Base-by-base conservation (phyloP, 805 yeast species). In the Hanseniaspora hatyaiensis region DNA sequence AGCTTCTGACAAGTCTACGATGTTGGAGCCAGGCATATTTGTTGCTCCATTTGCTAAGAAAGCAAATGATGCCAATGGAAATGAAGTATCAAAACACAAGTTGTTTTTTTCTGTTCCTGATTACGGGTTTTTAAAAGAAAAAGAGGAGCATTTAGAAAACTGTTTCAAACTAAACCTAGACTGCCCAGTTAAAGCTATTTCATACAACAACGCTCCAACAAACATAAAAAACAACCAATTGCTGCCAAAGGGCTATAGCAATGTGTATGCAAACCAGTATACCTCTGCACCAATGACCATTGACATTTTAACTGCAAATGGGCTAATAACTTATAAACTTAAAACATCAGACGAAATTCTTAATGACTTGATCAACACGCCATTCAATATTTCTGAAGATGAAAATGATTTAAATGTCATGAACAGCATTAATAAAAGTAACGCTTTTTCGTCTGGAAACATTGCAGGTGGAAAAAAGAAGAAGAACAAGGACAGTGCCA, bases 21-120 rank as follows among this genome's bases (percentile, higher is more conserved):
- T 88, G 11, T 68, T 85, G 26, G 77, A 94, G 18, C 95, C 96
- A 0, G 95, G 94, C n/a, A 78, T 86, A 3, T 88, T 78, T 57
- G 70, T 88, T 51, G 80, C 84, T 33, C 82, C 80, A 11, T 72
- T 74, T 44, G 66, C 56, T 1, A 66, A 62, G 42, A 31, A 29
- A 22, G 29, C 38, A 16, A 47, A 41, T 34, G 33, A 47, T 9
- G 15, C 19, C 12, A 34, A 30, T 22, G 48, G 41, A 6, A 28
- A 20, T 11, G 12, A 23, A 23, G 22, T 13, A 3, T 15, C 19
- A 19, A 40, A 33, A 33, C 64, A 74, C 51, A 72, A 73, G 47
- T 63, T 85, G 19, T 86, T 82, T 60, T 79, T 82, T 3, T 71
- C 89, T 40, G 80, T 86, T 8, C 81, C 92, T 6, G 96, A 92